A percentile compares a stretch with the other conserved stretches of the same genome.
phyloP scores from a whole-genome alignment of 169 alveolate species.

The Plasmodium gaboni region DNA sequence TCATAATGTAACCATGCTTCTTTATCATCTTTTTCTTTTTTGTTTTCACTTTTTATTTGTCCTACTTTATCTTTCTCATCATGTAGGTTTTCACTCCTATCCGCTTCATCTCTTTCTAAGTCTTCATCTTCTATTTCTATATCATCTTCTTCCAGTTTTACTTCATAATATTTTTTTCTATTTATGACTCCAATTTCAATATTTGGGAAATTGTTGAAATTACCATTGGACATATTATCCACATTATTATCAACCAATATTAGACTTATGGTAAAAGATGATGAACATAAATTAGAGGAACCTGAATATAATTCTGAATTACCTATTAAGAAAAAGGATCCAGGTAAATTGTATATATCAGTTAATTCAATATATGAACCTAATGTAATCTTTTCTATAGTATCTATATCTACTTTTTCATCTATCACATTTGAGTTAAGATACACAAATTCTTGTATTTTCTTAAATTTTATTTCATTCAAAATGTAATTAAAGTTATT shows the following conservation, averaged over 20 bases:
- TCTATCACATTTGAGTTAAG: slow-evolving; percentile 14
- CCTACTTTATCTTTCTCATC: too few relatives aligned
- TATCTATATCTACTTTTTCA: slow-evolving; percentile 6
- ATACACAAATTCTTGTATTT: slow-evolving; percentile 27
- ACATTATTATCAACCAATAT: slow-evolving; percentile 7
- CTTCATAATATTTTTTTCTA: slow-evolving; percentile 7
- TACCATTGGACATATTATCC: background rate
- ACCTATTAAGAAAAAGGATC: slow-evolving; percentile 27
- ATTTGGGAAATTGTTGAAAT: slow-evolving; percentile 16
- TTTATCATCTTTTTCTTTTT: too few relatives aligned
- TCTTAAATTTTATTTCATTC: slow-evolving; percentile 53
- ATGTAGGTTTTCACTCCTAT: background rate
- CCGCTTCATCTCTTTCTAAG: background rate
- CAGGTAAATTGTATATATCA: slow-evolving; percentile 16
- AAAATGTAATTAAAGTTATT: slow-evolving; percentile 37
- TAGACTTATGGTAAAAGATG: slow-evolving; percentile 40
- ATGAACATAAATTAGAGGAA: slow-evolving; percentile 5
- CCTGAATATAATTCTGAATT: slow-evolving; percentile 58
- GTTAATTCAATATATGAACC: slow-evolving; percentile 63
- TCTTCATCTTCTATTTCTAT: background rate
- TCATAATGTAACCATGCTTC: too few relatives aligned
- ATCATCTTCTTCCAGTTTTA: background rate
- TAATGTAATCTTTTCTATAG: slow-evolving; percentile 14
- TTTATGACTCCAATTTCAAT: slow-evolving; percentile 49
- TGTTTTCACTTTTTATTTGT: too few relatives aligned